These are phyloP conservation scores for Plasmodium falciparum DNA, from an alignment of 169 alveolate genomes.

Conservation along the genomic window DNA sequence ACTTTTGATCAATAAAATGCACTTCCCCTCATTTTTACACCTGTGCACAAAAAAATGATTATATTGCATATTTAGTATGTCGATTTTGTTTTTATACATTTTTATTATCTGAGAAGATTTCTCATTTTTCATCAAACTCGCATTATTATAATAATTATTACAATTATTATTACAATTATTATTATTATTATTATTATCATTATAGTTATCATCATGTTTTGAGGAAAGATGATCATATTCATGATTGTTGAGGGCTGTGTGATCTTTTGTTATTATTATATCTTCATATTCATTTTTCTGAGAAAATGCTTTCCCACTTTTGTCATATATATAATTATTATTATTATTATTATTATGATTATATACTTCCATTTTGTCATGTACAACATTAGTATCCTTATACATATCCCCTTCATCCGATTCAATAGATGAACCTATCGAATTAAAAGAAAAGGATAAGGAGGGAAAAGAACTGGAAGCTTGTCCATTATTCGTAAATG, in stretches of 20 bases:
- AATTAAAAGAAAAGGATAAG: conserved; percentile 49
- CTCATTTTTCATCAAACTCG: conserved; percentile 2
- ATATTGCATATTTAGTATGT: conserved; percentile 66
- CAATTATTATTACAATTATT: conserved; percentile 1
- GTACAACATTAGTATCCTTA: neutral
- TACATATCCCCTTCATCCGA: neutral
- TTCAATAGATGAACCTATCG: conserved; percentile 25
- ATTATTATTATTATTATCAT: neutral
- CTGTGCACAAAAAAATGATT: conserved; percentile 65
- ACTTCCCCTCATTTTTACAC: conserved; percentile 58
- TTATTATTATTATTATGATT: neutral
- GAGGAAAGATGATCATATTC: too few species aligned
- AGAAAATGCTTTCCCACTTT: neutral
- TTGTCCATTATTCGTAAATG: conserved; percentile 25
- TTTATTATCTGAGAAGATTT: conserved; percentile 50
- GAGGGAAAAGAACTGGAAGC: conserved; percentile 31
- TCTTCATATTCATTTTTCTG: neutral
- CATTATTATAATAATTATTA: neutral
- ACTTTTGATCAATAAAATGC: conserved; percentile 60
- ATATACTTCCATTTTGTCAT: neutral
- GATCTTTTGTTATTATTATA: too few species aligned
- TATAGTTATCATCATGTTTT: neutral
- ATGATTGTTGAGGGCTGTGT: too few species aligned
- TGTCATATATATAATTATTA: neutral
- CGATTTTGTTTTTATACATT: conserved; percentile 66